A percentile compares a stretch with the other conserved stretches of the same genome.
Evolutionary conservation across 2,329 filamentous ascomycete species (phyloP).

Genomic region (Leptographium galeiforme): DNA sequence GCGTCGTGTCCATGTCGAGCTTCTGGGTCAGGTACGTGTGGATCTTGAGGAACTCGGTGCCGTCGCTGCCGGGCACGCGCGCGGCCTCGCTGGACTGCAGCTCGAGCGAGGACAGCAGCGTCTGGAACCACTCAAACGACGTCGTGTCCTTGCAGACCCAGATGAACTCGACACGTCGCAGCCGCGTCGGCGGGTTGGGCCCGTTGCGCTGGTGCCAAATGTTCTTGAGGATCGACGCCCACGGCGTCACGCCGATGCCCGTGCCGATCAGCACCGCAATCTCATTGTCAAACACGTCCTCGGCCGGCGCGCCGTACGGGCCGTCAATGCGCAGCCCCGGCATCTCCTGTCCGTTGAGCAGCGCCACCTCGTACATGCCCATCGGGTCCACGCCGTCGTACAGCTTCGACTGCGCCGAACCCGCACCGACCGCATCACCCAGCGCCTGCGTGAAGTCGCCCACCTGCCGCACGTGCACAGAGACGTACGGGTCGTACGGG

Average conservation of each 20-base stretch:
- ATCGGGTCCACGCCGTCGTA: constrained; percentile 84
- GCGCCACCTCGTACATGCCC: constrained; percentile 95
- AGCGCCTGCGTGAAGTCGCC: constrained; percentile 91
- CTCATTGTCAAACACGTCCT: constrained; percentile 93
- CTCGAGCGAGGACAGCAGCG: constrained; percentile 80
- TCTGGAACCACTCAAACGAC: constrained; percentile 98
- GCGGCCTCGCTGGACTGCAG: constrained; percentile 63
- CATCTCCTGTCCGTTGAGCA: constrained; percentile 89
- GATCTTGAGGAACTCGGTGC: constrained; percentile 83
- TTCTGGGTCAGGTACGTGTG: constrained; percentile 95
- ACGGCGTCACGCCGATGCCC: constrained; percentile 77
- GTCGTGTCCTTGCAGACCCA: constrained; percentile 95
- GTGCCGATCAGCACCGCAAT: constrained; percentile 77
- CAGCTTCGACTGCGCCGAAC: constrained; percentile 71
- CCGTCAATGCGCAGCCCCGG: constrained; percentile 81
- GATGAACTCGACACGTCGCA: constrained; percentile 94
- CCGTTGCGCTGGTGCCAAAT: constrained; percentile 92
- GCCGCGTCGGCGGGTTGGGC: constrained; percentile 76
- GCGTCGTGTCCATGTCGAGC: constrained; percentile 79
- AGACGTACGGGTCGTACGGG: constrained; percentile 88
- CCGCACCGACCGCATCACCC: constrained; percentile 91
- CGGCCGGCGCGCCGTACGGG: constrained; percentile 89
- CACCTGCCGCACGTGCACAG: constrained; percentile 88
- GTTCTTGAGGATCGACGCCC: constrained; percentile 84
- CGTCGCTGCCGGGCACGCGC: constrained; percentile 51